Evolutionary conservation across 169 alveolate species (phyloP).

Genomic region (Plasmodium gonderi): DNA sequence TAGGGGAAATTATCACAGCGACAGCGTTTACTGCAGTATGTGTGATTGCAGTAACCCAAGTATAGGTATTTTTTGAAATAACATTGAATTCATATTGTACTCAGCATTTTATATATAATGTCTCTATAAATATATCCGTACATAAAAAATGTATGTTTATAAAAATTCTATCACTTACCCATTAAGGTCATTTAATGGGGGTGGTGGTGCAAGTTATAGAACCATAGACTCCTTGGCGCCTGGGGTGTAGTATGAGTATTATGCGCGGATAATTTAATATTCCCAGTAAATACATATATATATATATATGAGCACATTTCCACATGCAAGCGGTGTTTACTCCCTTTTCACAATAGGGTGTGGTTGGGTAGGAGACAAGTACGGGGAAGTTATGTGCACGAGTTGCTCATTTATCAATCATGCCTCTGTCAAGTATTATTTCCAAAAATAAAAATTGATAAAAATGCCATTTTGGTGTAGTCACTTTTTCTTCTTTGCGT

Average conservation of each 20-base stretch:
- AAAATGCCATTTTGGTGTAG: background rate
- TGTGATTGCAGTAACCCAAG: slow-evolving; percentile 54
- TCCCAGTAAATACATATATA: background rate
- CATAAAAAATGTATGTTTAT: background rate
- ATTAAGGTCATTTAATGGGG: too few relatives aligned
- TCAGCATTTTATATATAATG: background rate
- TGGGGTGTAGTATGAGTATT: too few relatives aligned
- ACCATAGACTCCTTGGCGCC: too few relatives aligned
- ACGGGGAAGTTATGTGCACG: slow-evolving; percentile 52
- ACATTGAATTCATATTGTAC: background rate
- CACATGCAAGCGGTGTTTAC: background rate
- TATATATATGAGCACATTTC: background rate
- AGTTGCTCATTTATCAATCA: slow-evolving; percentile 51
- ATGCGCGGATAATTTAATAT: too few relatives aligned
- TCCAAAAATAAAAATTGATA: background rate
- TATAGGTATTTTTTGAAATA: slow-evolving; percentile 6
- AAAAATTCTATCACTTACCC: too few relatives aligned
- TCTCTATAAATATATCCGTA: background rate
- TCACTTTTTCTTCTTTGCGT: background rate
- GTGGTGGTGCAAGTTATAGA: too few relatives aligned
- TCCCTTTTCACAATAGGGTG: slow-evolving; percentile 33
- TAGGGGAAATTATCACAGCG: slow-evolving; percentile 37
- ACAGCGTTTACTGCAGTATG: slow-evolving; percentile 34
- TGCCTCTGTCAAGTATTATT: slow-evolving; percentile 43
- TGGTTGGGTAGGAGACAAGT: slow-evolving; percentile 65